Base-by-base conservation (phyloP, 495 filamentous ascomycete species). In the Penicillium robsamsonii region DNA sequence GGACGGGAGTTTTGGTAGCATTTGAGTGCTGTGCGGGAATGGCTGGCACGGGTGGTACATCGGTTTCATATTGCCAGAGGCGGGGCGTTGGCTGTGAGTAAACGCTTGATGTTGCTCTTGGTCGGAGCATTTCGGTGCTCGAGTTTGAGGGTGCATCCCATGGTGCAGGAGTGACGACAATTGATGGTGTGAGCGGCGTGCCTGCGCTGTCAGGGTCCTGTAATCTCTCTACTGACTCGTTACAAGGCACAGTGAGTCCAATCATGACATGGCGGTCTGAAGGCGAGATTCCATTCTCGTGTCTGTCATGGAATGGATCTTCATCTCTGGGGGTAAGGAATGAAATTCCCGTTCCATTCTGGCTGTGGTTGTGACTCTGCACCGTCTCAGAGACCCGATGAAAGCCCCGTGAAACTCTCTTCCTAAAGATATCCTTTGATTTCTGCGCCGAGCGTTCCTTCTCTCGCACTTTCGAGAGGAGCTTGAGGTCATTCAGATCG, bases 181-280 rank as follows among this genome's bases (percentile, higher is more conserved):
- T 85, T 2, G 81, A 82, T 0, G 86, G 85, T 3, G 81, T 84
- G 5, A 70, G 65, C 5, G 74, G 76, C 48, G 70, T 72, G 13
- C 60, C 58, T 42, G 58, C 65, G 53, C 63, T 66, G 27, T 75
- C 69, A n/a, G 59, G 47, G 61, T 77, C 55, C 55, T 63, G 64
- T 65, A 55, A 31, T 25, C 57, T 53, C 24, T 76, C 73, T 2
- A 77, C 70, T 4, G 86, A 65, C 20, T 84, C 80, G 30, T 82
- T 78, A 7, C 78, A 78, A 11, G 89, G 86, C 30, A 94, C 81
- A 4, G 80, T 81, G 8, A 95, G 81, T 1, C 90, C 91, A 55
- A 96, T 95, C 60, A 89, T 78, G 41, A 96, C 91, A 13, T 87
- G 82, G 25, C 87, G 73, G 61, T 90, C 86, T 5, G 79, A 84